phyloP scores from a whole-genome alignment of 1,284 basidiomycete species.

The Cutaneotrichosporon spelunceum region DNA sequence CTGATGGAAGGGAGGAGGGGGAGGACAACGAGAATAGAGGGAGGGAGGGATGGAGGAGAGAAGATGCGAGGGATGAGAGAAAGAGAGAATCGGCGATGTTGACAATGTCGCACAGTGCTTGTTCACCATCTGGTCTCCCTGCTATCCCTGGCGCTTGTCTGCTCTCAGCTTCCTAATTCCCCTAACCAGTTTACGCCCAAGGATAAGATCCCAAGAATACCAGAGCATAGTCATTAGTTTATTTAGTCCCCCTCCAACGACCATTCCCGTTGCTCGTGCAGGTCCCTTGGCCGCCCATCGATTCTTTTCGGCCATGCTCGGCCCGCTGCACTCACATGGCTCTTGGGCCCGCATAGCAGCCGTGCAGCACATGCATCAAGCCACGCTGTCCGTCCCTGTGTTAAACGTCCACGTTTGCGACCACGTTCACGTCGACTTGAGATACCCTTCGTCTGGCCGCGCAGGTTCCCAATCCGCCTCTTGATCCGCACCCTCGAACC shows the following conservation, averaged over 20 bases:
- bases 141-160: neutral
- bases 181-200: neutral
- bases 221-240: neutral
- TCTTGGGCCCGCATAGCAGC: too few species aligned
- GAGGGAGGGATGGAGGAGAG: constrained; percentile 1
- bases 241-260: neutral
- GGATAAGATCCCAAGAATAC: neutral
- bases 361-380: too few species aligned
- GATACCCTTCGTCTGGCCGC: neutral
- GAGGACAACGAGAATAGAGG: neutral
- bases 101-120: neutral
- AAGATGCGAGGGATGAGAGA: neutral
- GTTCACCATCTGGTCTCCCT: neutral
- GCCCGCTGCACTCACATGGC: too few species aligned
- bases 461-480: neutral
- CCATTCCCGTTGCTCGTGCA: too few species aligned
- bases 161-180: neutral
- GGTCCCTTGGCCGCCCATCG: too few species aligned
- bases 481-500: too few species aligned
- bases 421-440: too few species aligned
- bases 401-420: too few species aligned
- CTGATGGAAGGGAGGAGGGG: neutral
- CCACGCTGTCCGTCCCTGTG: too few species aligned
- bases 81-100: neutral
- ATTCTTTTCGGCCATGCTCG: too few species aligned